Conservation (phyloP, 202 grass and related monocot species). For the Eragrostis tef region DNA sequence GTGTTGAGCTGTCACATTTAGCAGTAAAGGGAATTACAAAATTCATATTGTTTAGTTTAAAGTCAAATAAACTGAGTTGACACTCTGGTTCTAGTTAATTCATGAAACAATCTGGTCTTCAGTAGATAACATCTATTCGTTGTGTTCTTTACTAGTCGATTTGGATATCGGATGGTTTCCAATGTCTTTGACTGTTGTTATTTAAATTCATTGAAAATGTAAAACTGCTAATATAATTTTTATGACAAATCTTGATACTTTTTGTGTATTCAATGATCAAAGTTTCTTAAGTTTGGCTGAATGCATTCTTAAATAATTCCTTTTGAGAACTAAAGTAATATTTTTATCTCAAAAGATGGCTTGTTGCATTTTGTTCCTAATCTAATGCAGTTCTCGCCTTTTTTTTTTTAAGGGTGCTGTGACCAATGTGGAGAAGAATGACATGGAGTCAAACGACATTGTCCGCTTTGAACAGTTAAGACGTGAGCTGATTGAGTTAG, state of each 20-base stretch:
- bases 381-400: no score
- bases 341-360: conserved; percentile 27
- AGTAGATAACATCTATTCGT: not conserved
- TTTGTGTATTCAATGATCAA: not conserved
- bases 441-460: conserved; percentile 66
- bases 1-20: conserved; percentile 6
- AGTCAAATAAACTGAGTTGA: not conserved
- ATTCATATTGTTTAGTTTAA: not conserved
- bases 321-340: not conserved
- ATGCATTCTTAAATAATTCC: not conserved
- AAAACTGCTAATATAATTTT: not conserved
- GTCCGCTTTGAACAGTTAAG: conserved; percentile 79
- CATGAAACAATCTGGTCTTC: no score
- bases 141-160: not conserved
- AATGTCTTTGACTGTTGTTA: not conserved
- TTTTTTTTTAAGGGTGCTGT: conserved; percentile 54
- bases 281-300: not conserved
- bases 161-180: not conserved
- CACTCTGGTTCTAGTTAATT: conserved; percentile 6
- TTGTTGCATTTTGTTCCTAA: conserved; percentile 23
- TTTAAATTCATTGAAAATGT: not conserved
- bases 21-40: not conserved
- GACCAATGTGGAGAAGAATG: conserved; percentile 56
- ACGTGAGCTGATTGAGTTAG: conserved; percentile 82
- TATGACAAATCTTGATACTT: not conserved